Evolutionary conservation across 805 yeast genomes (phyloP).

Genomic region (Saccharomyces cerevisiae): DNA sequence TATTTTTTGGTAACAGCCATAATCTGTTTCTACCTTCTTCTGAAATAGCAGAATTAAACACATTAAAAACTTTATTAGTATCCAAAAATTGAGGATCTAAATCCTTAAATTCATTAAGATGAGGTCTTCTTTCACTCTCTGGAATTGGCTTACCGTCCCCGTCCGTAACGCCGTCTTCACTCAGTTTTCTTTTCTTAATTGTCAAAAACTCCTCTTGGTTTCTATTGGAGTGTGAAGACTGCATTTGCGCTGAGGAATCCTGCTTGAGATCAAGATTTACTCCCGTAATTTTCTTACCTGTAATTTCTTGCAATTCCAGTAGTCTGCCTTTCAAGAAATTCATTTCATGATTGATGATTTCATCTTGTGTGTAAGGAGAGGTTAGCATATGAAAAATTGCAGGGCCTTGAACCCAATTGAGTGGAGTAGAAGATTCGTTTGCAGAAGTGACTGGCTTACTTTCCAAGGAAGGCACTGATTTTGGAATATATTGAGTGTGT

Average conservation of each 20-base stretch:
- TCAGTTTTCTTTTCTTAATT: neutral
- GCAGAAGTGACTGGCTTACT: conserved; percentile 19
- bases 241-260: neutral
- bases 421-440: conserved; percentile 8
- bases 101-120: conserved; percentile 20
- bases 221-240: neutral
- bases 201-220: neutral
- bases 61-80: conserved; percentile 14
- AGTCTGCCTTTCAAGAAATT: conserved; percentile 22
- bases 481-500: conserved; percentile 19
- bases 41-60: conserved; percentile 6
- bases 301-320: conserved; percentile 24
- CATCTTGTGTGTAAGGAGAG: conserved; percentile 20
- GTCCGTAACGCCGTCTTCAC: neutral
- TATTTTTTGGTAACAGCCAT: conserved; percentile 8
- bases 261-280: conserved; percentile 9
- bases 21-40: conserved; percentile 6
- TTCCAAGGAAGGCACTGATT: conserved; percentile 17
- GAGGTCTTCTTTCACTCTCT: neutral
- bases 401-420: conserved; percentile 28
- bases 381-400: conserved; percentile 23
- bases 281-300: conserved; percentile 18
- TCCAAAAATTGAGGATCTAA: conserved; percentile 25
- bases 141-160: neutral
- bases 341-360: conserved; percentile 22